Evolutionary conservation across 2,329 filamentous ascomycete genomes (phyloP).

Genomic region (Zymoseptoria crescenta): DNA sequence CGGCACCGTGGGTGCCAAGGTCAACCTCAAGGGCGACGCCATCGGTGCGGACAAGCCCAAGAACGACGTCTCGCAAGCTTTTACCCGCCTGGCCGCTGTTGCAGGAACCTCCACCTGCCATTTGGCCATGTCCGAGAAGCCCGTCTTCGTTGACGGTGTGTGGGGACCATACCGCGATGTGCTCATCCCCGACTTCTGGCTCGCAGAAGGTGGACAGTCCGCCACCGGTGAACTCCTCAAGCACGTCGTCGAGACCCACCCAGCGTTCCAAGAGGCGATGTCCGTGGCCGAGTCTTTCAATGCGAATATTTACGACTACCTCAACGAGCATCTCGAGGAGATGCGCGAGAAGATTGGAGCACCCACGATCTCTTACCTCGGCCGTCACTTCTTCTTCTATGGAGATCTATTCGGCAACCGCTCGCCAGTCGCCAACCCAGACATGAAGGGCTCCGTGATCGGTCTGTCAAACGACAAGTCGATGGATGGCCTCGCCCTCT

Average conservation of each 20-base stretch:
- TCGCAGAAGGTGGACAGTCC: slow-evolving; percentile 94
- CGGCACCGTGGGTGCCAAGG: slow-evolving; percentile 94
- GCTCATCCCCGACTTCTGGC: slow-evolving; percentile 84
- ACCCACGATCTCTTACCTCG: slow-evolving; percentile 75
- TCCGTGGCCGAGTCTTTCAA: slow-evolving; percentile 74
- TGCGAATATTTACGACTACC: slow-evolving; percentile 87
- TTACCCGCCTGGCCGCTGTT: slow-evolving; percentile 84
- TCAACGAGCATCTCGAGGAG: slow-evolving; percentile 78
- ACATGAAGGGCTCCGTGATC: slow-evolving; percentile 85
- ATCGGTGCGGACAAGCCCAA: slow-evolving; percentile 60
- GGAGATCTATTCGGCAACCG: slow-evolving; percentile 96
- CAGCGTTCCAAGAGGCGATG: slow-evolving; percentile 72
- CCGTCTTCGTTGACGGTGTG: slow-evolving; percentile 89
- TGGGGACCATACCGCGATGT: slow-evolving; percentile 98
- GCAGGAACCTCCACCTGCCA: slow-evolving; percentile 97
- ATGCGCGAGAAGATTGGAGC: slow-evolving; percentile 62
- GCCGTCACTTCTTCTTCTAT: slow-evolving; percentile 96
- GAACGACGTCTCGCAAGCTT: slow-evolving; percentile 87
- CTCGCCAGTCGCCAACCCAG: slow-evolving; percentile 83
- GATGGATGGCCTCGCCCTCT: slow-evolving; percentile 76
- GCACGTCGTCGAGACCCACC: slow-evolving; percentile 91
- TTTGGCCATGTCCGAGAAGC: slow-evolving; percentile 85
- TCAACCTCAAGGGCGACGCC: slow-evolving; percentile 57
- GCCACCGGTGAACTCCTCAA: slow-evolving; percentile 92
- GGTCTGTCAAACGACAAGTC: slow-evolving; percentile 82